These are phyloP conservation scores for Coleophoma eucalyptorum DNA, from an alignment of 2,329 filamentous ascomycete species.

Conservation along the genomic window DNA sequence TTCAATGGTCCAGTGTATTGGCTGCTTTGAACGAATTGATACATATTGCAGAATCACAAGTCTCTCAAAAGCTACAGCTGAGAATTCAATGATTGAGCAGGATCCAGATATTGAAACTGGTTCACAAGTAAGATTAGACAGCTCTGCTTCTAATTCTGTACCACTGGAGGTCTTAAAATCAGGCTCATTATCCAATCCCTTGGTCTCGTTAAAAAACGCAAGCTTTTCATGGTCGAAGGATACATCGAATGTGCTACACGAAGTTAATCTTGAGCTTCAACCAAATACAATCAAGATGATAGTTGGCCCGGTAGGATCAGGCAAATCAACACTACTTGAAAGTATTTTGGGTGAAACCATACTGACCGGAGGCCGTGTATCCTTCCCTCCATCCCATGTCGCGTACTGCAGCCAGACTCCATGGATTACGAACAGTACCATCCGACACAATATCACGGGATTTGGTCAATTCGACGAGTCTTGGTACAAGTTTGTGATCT, in stretches of 20 bases:
- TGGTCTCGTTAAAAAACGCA: not conserved
- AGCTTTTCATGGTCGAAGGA: not conserved
- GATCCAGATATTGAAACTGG: not conserved
- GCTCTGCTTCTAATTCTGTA: not conserved
- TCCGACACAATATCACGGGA: slow-evolving; percentile 36
- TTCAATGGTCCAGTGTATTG: slow-evolving; percentile 28
- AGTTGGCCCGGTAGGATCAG: slow-evolving; percentile 21
- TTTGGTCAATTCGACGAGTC: slow-evolving; percentile 38
- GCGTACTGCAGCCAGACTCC: slow-evolving; percentile 32
- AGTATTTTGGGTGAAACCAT: slow-evolving; percentile 16
- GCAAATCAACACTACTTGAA: slow-evolving; percentile 20
- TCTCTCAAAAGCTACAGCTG: slow-evolving; percentile 11
- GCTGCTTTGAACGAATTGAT: slow-evolving; percentile 31
- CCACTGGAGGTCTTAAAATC: not conserved
- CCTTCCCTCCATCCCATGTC: slow-evolving; percentile 9
- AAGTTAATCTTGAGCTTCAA: not conserved
- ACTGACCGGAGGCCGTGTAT: slow-evolving; percentile 10
- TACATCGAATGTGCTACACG: not conserved
- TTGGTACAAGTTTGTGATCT: slow-evolving; percentile 61
- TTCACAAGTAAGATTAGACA: not conserved
- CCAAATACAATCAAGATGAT: slow-evolving; percentile 6
- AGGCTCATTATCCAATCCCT: not conserved
- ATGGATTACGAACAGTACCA: slow-evolving; percentile 38
- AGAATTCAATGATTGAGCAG: not conserved
- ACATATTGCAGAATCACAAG: not conserved